A percentile compares a stretch with the other conserved stretches of the same genome.
phyloP scores from a whole-genome alignment of 495 filamentous ascomycete species.

The Friedmanniomyces simplex region DNA sequence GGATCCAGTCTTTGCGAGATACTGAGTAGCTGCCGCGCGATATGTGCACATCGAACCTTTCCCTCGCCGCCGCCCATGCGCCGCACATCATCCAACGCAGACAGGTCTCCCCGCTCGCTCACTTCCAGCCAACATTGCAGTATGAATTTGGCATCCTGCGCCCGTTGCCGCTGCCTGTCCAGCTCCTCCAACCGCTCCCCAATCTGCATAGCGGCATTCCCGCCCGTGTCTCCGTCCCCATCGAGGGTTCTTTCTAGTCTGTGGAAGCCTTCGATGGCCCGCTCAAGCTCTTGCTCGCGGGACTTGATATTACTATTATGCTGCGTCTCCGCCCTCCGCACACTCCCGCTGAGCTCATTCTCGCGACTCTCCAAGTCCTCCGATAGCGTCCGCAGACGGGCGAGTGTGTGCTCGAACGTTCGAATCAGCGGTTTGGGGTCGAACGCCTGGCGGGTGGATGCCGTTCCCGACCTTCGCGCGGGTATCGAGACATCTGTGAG shows the following conservation, averaged over 20 bases:
- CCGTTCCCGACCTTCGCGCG: slow-evolving; percentile 58
- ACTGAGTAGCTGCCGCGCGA: slow-evolving; percentile 76
- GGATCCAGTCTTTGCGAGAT: slow-evolving; percentile 77
- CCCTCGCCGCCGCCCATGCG: slow-evolving; percentile 69
- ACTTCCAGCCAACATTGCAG: slow-evolving; percentile 95
- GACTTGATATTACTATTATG: slow-evolving; percentile 81
- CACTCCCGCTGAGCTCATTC: slow-evolving; percentile 79
- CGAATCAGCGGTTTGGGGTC: slow-evolving; percentile 96
- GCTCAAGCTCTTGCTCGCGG: slow-evolving; percentile 75
- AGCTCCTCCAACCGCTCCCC: slow-evolving; percentile 88
- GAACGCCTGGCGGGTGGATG: slow-evolving; percentile 48
- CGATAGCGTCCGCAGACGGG: slow-evolving; percentile 66
- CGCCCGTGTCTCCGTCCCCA: slow-evolving; percentile 52
- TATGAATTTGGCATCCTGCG: slow-evolving; percentile 85
- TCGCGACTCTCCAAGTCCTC: slow-evolving; percentile 78
- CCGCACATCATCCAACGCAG: slow-evolving; percentile 69
- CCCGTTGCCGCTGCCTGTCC: slow-evolving; percentile 79
- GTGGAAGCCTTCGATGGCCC: slow-evolving; percentile 84
- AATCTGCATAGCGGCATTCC: slow-evolving; percentile 85
- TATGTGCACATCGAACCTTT: slow-evolving; percentile 79
- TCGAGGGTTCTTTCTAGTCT: slow-evolving; percentile 67
- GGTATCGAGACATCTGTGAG: slow-evolving; percentile 79
- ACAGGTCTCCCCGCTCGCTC: slow-evolving; percentile 69
- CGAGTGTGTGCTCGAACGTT: slow-evolving; percentile 81
- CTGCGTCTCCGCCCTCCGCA: slow-evolving; percentile 82